Conservation (phyloP, 345 rosid genomes). For the Pistacia atlantica region DNA sequence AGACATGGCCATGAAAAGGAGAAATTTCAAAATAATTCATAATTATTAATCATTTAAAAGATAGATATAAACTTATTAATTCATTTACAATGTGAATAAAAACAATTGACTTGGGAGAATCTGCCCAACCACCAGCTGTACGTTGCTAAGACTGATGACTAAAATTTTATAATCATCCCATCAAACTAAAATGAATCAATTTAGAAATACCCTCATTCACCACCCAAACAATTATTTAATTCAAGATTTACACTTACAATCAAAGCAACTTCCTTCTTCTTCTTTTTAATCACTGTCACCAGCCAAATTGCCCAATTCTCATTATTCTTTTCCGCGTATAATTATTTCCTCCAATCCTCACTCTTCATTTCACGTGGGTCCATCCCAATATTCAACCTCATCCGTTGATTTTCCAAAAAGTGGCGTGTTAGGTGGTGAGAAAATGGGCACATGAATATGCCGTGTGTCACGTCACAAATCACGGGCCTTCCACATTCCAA, state of each 20-base stretch:
- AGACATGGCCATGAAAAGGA: too few species aligned
- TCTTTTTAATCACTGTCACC: background rate
- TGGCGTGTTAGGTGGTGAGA: constrained; percentile 4
- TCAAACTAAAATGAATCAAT: too few species aligned
- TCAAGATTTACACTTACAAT: too few species aligned
- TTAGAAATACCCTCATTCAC: background rate
- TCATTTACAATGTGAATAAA: too few species aligned
- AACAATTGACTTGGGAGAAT: background rate
- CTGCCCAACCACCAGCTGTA: background rate
- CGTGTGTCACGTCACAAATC: constrained; percentile 52
- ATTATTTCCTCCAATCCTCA: background rate
- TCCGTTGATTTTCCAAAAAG: background rate
- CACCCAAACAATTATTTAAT: too few species aligned
- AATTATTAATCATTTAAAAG: too few species aligned
- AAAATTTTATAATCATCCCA: too few species aligned
- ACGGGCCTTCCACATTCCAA: constrained; percentile 29
- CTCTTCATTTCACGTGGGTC: background rate
- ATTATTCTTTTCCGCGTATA: constrained; percentile 17
- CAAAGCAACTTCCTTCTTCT: background rate
- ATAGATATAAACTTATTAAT: too few species aligned
- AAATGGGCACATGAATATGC: constrained; percentile 33
- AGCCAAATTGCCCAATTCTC: too few species aligned
- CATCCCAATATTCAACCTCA: background rate
- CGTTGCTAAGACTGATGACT: background rate
- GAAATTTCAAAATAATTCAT: too few species aligned